These are phyloP conservation scores for Colletotrichum echinochloae DNA, from an alignment of 2,329 filamentous ascomycete species.

Conservation along the genomic window DNA sequence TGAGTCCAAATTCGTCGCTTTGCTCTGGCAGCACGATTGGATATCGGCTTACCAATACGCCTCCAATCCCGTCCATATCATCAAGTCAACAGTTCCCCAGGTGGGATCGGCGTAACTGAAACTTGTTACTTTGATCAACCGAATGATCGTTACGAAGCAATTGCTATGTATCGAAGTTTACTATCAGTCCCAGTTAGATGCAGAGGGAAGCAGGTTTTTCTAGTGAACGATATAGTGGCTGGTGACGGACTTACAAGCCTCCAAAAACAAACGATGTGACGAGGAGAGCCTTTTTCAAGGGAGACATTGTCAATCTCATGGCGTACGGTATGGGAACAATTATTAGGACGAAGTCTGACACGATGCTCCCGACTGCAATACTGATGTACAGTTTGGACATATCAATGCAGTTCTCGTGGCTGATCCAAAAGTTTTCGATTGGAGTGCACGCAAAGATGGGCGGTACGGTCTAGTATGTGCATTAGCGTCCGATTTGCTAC, in stretches of 20 bases:
- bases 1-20: neutral
- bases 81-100: slow-evolving; percentile 36
- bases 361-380: slow-evolving; percentile 34
- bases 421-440: slow-evolving; percentile 33
- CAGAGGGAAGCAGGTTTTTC: fast-evolving
- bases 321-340: slow-evolving; percentile 16
- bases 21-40: too few species aligned
- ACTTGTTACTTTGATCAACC: slow-evolving; percentile 25
- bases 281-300: neutral
- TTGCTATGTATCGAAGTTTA: slow-evolving; percentile 3
- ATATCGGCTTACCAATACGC: slow-evolving; percentile 20
- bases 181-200: neutral
- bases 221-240: fast-evolving
- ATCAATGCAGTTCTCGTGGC: slow-evolving; percentile 32
- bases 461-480: slow-evolving; percentile 14
- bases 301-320: slow-evolving; percentile 12
- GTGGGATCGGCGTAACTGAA: slow-evolving; percentile 35
- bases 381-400: slow-evolving; percentile 31
- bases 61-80: slow-evolving; percentile 37
- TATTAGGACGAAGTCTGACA: slow-evolving; percentile 22
- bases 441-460: slow-evolving; percentile 30
- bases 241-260: neutral
- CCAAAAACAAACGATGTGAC: slow-evolving; percentile 12
- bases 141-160: slow-evolving; percentile 35
- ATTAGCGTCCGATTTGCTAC: neutral